Conservation (phyloP, 1,139 yeast species). For the Saccharomyces hybrid region DNA sequence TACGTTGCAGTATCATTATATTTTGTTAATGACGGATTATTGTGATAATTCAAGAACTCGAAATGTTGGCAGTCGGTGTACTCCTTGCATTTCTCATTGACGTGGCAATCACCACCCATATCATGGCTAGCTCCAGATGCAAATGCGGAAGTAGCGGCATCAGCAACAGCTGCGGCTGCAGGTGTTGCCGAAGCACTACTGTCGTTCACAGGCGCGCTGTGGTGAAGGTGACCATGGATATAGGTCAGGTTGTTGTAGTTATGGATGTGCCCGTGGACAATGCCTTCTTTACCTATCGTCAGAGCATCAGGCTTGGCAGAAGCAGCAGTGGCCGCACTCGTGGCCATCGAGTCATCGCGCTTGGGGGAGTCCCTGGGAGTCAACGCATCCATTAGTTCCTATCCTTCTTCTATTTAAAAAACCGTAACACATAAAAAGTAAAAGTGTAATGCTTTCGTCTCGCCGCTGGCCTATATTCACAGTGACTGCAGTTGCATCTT, state of each 20-base stretch:
- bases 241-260: slow-evolving; percentile 56
- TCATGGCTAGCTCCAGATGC: neutral
- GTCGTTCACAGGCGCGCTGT: slow-evolving; percentile 6
- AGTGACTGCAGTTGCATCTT: neutral
- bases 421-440: neutral
- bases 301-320: neutral
- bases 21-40: slow-evolving; percentile 6
- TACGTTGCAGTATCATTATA: neutral
- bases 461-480: neutral
- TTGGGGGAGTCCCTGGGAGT: neutral
- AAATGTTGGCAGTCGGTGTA: slow-evolving; percentile 34
- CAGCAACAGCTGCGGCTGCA: neutral
- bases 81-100: neutral
- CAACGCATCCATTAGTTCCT: neutral
- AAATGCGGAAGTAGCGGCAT: neutral
- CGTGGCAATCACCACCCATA: neutral
- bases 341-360: slow-evolving; percentile 2
- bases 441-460: neutral
- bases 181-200: neutral
- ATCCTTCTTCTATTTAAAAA: neutral
- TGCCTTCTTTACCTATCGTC: slow-evolving; percentile 35
- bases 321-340: slow-evolving; percentile 1
- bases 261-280: slow-evolving; percentile 64
- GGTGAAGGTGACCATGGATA: slow-evolving; percentile 63
- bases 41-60: slow-evolving; percentile 35